These are phyloP conservation scores for Kernera saxatilis DNA, from an alignment of 345 rosid genomes.

Conservation along the genomic window DNA sequence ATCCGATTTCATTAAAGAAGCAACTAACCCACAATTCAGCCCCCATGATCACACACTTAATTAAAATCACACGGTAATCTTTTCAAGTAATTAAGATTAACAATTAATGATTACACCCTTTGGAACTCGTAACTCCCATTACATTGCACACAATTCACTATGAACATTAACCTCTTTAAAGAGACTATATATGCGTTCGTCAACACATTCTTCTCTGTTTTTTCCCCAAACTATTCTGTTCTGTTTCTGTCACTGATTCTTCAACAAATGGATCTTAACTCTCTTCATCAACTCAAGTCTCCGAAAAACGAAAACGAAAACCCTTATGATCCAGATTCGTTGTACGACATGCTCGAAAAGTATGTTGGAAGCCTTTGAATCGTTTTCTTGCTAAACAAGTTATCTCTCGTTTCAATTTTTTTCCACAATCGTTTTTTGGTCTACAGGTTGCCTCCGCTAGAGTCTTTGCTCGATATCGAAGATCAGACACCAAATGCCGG, in stretches of 20 bases:
- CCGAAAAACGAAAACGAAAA: not conserved
- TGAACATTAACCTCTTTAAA: not conserved
- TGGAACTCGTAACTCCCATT: constrained; percentile 25
- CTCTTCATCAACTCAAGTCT: not conserved
- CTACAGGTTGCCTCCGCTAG: constrained; percentile 26
- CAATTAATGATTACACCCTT: constrained; percentile 17
- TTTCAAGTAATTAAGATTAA: not conserved
- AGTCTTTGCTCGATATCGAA: not conserved
- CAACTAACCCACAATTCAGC: constrained; percentile 12
- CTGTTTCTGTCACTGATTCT: not conserved
- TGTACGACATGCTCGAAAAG: constrained; percentile 15
- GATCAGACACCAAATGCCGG: not conserved
- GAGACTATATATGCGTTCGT: not conserved
- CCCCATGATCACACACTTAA: constrained; percentile 26
- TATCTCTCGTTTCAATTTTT: not conserved
- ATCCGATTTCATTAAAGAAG: not conserved
- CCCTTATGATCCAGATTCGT: constrained; percentile 12
- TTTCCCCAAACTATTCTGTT: not conserved
- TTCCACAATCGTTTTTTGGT: not conserved
- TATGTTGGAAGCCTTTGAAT: not conserved
- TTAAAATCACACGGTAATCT: not conserved
- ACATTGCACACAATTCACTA: constrained; percentile 25
- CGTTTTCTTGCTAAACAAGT: constrained; percentile 20
- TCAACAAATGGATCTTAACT: constrained; percentile 9
- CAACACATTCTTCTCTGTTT: not conserved